Percentiles rank a stretch among this genome's conserved stretches.
Conservation (phyloP, 2,329 filamentous ascomycete genomes). For the Fusarium sterilihyphosum region DNA sequence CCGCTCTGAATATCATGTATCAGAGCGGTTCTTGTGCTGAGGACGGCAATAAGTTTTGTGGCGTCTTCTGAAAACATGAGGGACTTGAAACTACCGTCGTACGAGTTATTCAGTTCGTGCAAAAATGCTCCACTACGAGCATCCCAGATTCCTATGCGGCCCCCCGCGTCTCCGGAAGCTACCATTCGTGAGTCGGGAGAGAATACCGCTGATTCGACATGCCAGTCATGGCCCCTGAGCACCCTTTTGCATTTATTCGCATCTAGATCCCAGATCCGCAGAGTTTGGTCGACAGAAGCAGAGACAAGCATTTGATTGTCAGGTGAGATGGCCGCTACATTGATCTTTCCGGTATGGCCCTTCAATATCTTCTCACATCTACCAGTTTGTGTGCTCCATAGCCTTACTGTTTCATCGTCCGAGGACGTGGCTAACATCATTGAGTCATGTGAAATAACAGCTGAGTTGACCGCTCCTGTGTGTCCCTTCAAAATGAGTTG, state of each 20-base stretch:
- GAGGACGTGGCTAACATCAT: background rate
- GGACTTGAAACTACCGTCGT: fast-evolving
- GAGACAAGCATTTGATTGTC: background rate
- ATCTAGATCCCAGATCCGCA: background rate
- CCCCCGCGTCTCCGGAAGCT: fast-evolving
- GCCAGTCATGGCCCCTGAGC: background rate
- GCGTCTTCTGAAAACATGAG: fast-evolving
- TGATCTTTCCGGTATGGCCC: background rate
- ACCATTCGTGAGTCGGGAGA: background rate
- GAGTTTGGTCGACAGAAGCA: background rate
- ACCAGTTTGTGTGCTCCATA: background rate
- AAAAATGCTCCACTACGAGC: background rate
- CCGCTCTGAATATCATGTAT: background rate
- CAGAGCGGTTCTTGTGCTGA: background rate
- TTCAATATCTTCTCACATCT: background rate
- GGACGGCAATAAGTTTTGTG: fast-evolving
- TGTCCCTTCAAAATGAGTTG: fast-evolving
- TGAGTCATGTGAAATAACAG: background rate
- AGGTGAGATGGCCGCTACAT: background rate
- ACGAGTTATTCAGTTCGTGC: too few relatives aligned
- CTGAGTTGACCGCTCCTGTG: background rate
- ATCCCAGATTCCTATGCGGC: background rate
- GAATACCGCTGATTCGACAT: background rate
- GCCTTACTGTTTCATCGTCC: background rate
- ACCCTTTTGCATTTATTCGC: background rate